Evolutionary conservation across 148 eudicot genomes (phyloP).

Genomic region (Arctostaphylos glauca): DNA sequence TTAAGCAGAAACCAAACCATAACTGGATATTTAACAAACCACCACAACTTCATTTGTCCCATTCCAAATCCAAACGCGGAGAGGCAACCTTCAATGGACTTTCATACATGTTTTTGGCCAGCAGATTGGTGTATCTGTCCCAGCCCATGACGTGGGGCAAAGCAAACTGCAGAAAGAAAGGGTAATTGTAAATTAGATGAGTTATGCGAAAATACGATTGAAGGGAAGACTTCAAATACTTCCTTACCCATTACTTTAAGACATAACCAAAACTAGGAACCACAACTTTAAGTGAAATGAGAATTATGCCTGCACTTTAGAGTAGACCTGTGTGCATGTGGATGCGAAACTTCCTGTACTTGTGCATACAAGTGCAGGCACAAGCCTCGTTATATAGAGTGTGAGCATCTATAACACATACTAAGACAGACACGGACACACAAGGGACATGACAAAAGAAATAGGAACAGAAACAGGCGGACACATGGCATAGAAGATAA

Average conservation of each 20-base stretch:
- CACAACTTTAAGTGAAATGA: background rate
- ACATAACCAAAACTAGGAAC: background rate
- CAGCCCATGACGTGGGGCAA: conserved; percentile 63
- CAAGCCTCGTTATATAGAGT: no score
- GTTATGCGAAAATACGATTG: background rate
- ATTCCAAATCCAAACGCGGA: conserved; percentile 31
- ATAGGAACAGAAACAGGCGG: no score
- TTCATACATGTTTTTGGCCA: conserved; percentile 3
- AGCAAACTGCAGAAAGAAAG: conserved; percentile 42
- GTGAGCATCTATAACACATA: no score
- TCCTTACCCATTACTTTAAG: background rate
- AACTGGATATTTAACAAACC: background rate
- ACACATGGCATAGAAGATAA: no score
- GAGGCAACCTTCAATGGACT: conserved; percentile 20
- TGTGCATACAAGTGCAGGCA: no score
- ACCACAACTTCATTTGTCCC: conserved; percentile 41
- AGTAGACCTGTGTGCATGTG: background rate
- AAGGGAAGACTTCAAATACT: background rate
- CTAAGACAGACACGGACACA: no score
- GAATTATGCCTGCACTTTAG: background rate
- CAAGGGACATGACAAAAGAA: no score
- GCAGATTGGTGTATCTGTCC: conserved; percentile 34
- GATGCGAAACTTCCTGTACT: background rate
- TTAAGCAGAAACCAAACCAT: background rate
- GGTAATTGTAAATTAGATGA: background rate